Evolutionary conservation across 2,329 filamentous ascomycete genomes (phyloP).

Genomic region (Cladobotryum protrusum): DNA sequence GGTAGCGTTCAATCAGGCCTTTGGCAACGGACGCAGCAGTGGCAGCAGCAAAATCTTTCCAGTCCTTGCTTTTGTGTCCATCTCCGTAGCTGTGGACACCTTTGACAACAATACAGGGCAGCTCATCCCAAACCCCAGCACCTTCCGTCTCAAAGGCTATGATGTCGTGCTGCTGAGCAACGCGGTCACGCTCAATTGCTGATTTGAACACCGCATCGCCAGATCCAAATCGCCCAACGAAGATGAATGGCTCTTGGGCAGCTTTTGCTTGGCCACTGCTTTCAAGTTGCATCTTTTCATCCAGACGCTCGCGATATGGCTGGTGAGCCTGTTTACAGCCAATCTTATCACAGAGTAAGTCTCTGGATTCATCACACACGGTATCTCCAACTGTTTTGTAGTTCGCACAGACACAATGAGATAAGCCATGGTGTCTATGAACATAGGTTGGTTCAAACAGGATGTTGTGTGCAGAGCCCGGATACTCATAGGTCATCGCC

Average conservation of each 20-base stretch:
- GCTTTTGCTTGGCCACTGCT: background rate
- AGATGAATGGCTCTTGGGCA: conserved; percentile 25
- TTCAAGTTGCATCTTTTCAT: background rate
- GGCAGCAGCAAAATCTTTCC: conserved; percentile 31
- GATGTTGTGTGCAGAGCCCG: too few species aligned
- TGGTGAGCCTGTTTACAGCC: conserved; percentile 1
- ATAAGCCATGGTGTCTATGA: too few species aligned
- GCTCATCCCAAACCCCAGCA: conserved; percentile 21
- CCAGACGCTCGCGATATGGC: conserved; percentile 2
- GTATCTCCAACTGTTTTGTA: too few species aligned
- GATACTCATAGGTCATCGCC: too few species aligned
- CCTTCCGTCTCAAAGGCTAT: conserved; percentile 30
- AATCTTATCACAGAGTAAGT: too few species aligned
- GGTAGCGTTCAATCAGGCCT: conserved; percentile 16
- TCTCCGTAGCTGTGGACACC: conserved; percentile 35
- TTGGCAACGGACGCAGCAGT: conserved; percentile 28
- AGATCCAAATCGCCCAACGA: conserved; percentile 33
- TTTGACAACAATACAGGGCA: conserved; percentile 30
- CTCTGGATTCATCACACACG: too few species aligned
- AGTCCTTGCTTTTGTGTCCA: conserved; percentile 31
- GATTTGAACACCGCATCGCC: conserved; percentile 35
- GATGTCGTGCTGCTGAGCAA: conserved; percentile 19
- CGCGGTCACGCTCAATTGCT: conserved; percentile 26
- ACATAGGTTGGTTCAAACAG: too few species aligned
- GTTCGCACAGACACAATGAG: too few species aligned